Evolutionary conservation across 768 basidiomycete species (phyloP), one percentile per base, ranked within the genome.

Genomic region (Kwoniella sp.): DNA sequence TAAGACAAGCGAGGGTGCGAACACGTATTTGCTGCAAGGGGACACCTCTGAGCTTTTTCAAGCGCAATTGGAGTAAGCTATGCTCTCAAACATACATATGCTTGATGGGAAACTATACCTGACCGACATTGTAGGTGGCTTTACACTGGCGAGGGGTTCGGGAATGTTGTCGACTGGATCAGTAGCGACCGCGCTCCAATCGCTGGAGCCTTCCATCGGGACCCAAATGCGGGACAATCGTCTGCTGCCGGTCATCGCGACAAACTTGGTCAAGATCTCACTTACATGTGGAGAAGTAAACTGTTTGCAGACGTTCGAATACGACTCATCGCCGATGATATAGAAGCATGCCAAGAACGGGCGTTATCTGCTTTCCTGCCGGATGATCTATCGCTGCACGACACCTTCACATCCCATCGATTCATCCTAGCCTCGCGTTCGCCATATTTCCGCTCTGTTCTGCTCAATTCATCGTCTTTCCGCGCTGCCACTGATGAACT

Each of bases 221-320:
- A 34, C 34, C 7, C 13, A 5, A 5, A 5, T 34, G 7, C 7
- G 34, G 34, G 13, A 13, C 34, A 34, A 13, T 5, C 5, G 13
- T 34, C 34, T 34, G 13, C 13, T 13, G 34, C 34, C 68, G 82
- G 85, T 51, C 83, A 91, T 15, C 82, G 91, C 45, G 91, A 92
- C 79, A 91, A 93, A 82, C 86, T 96, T 11, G 87, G 92, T 66
- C 92, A 92, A 81, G 95, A 97, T 75, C 85, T 96, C 29, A 90
- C 94, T 25, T 96, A 89, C 83, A 95, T 93, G 92, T 97, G 94
- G 95, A 84, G 95, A 31, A 91, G 90, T 13, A 87, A 93, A 55
- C 87, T 98, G 20, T 98, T 93, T 78, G 91, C 92, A 1, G 95
- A 98, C 80, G 87, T 95, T 25, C 87, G 89, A 58, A 88, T 98